phyloP scores from a whole-genome alignment of 176 grass and related monocot species.

The Triticum monococcum region DNA sequence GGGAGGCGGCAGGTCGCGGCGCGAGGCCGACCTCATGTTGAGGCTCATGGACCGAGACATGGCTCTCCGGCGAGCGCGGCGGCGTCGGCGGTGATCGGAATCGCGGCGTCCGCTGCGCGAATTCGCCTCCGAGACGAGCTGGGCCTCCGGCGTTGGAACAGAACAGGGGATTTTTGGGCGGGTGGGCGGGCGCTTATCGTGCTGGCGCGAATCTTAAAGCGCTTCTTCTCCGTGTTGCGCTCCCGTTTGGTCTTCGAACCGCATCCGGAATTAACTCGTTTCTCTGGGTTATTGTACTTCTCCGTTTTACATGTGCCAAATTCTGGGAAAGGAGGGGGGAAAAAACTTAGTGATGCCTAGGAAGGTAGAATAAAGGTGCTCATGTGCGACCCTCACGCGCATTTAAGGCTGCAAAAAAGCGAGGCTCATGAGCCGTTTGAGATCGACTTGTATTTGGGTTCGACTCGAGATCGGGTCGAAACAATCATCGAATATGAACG shows the following conservation, averaged over 20 bases:
- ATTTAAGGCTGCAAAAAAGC: no score
- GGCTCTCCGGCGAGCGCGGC: constrained; percentile 13
- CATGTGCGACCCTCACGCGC: no score
- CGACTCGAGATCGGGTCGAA: no score
- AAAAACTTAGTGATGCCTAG: not conserved
- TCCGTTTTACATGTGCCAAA: not conserved
- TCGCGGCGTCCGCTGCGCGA: constrained; percentile 16
- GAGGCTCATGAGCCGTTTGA: no score
- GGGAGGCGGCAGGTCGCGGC: constrained; percentile 72
- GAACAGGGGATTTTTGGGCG: not conserved
- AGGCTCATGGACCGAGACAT: constrained; percentile 75
- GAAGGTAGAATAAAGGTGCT: not conserved
- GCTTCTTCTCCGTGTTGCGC: not conserved
- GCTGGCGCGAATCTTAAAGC: constrained; percentile 46
- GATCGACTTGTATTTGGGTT: no score
- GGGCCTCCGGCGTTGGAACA: not conserved
- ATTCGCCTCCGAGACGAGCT: not conserved
- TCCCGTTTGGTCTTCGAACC: not conserved
- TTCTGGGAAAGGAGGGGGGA: not conserved
- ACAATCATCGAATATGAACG: no score
- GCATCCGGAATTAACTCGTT: not conserved
- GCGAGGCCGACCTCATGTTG: constrained; percentile 54
- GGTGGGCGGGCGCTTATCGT: constrained; percentile 27
- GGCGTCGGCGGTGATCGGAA: constrained; percentile 20
- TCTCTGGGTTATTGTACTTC: no score